Evolutionary conservation across 345 rosid species (phyloP).

Genomic region (Excoecaria cochinchinensis): DNA sequence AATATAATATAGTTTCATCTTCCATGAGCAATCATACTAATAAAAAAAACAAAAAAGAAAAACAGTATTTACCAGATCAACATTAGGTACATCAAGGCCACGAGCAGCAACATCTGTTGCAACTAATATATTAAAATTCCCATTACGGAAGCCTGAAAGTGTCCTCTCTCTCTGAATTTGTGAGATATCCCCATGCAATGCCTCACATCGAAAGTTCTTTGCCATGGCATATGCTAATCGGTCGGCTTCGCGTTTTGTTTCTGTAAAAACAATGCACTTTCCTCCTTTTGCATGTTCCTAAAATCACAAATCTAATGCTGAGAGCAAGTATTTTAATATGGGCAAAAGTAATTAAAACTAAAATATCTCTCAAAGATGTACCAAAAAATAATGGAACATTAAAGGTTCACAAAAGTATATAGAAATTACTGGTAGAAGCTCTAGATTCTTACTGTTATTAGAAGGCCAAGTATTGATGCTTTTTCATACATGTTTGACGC

Average conservation of each 20-base stretch:
- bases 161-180: slow-evolving; percentile 90
- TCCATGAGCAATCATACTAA: slow-evolving; percentile 4
- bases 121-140: slow-evolving; percentile 73
- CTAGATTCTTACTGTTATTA: slow-evolving; percentile 58
- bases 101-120: slow-evolving; percentile 99
- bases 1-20: too few relatives aligned
- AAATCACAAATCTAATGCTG: slow-evolving; percentile 22
- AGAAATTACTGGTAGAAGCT: slow-evolving; percentile 2
- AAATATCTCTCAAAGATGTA: neutral
- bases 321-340: slow-evolving; percentile 5
- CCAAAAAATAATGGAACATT: neutral
- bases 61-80: slow-evolving; percentile 73
- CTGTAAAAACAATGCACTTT: slow-evolving; percentile 90
- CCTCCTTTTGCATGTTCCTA: slow-evolving; percentile 98
- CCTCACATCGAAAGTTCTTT: slow-evolving; percentile 65
- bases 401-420: neutral
- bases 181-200: slow-evolving; percentile 95
- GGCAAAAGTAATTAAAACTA: neutral
- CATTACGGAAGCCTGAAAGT: slow-evolving; percentile 81
- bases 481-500: slow-evolving; percentile 49
- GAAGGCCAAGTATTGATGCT: slow-evolving; percentile 77
- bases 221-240: slow-evolving; percentile 76
- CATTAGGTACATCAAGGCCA: slow-evolving; percentile 98
- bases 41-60: neutral
- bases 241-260: slow-evolving; percentile 96